Percentiles rank a stretch among this genome's conserved stretches.
phyloP scores from a whole-genome alignment of 2,329 filamentous ascomycete genomes.

The Sporothrix humicola region DNA sequence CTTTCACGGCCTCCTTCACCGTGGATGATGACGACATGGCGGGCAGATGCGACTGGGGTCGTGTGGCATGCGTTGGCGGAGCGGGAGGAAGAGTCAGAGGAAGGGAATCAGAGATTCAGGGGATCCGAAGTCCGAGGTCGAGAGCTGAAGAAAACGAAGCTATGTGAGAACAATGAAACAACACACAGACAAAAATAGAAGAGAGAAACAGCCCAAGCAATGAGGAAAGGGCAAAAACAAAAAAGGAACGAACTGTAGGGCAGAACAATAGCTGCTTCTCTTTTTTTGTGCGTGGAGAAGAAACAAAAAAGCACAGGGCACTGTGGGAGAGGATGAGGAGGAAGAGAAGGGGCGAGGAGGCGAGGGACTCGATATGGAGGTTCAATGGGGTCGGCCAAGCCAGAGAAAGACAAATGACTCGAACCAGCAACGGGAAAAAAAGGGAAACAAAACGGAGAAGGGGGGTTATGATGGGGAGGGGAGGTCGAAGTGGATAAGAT shows the following conservation, averaged over 20 bases:
- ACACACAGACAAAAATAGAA: not conserved
- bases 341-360: not conserved
- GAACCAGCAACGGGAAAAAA: conserved; percentile 27
- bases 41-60: not conserved
- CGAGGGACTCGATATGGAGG: conserved; percentile 10
- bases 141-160: conserved; percentile 2
- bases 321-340: not conserved
- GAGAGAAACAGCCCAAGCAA: not conserved
- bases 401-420: conserved; percentile 21
- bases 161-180: conserved; percentile 19
- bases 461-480: conserved; percentile 20
- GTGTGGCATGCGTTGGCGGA: conserved; percentile 25
- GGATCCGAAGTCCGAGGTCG: not conserved
- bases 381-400: conserved; percentile 6
- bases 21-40: conserved; percentile 51
- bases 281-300: conserved; percentile 9
- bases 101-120: not conserved
- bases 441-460: conserved; percentile 25
- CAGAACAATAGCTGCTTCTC: conserved; percentile 13
- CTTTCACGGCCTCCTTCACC: conserved; percentile 76
- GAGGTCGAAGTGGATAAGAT: conserved; percentile 22
- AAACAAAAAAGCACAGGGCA: not conserved
- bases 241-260: conserved; percentile 17
- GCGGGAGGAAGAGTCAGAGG: not conserved
- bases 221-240: not conserved